phyloP scores from a whole-genome alignment of 2,329 filamentous ascomycete genomes.

The Pseudopithomyces maydicus region DNA sequence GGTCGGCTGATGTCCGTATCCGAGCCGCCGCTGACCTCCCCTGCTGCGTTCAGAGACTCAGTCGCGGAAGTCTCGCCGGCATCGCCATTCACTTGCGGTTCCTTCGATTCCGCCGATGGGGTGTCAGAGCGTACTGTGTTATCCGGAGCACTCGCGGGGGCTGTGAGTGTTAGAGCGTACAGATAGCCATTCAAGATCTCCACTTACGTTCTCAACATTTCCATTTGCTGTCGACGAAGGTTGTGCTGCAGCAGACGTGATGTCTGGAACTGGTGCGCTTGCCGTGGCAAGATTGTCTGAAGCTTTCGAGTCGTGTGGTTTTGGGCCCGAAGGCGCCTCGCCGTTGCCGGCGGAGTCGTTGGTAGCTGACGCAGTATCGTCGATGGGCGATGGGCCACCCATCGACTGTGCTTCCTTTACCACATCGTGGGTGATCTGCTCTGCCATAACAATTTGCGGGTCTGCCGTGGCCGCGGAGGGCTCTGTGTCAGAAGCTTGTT shows the following conservation, averaged over 20 bases:
- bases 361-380: conserved; percentile 67
- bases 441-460: conserved; percentile 71
- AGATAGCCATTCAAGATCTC: background rate
- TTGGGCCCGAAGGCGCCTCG: conserved; percentile 45
- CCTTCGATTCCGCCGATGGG: conserved; percentile 22
- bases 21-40: conserved; percentile 74
- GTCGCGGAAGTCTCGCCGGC: conserved; percentile 39
- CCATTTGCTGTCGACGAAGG: conserved; percentile 22
- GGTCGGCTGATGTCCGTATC: conserved; percentile 74
- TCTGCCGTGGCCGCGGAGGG: conserved; percentile 45
- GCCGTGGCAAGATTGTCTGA: conserved; percentile 46
- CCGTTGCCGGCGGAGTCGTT: conserved; percentile 59
- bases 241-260: conserved; percentile 19
- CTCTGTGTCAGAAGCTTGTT: conserved; percentile 39
- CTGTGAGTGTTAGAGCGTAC: conserved; percentile 21
- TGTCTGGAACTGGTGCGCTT: conserved; percentile 28
- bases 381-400: conserved; percentile 67
- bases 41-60: conserved; percentile 53
- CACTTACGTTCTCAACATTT: conserved; percentile 30
- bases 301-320: conserved; percentile 33
- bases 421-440: conserved; percentile 72
- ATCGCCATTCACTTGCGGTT: conserved; percentile 42
- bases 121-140: conserved; percentile 13
- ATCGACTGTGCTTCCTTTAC: conserved; percentile 73
- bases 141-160: conserved; percentile 16